Conservation (phyloP, 2,329 filamentous ascomycete species). For the Myriosclerotinia duriaeana region DNA sequence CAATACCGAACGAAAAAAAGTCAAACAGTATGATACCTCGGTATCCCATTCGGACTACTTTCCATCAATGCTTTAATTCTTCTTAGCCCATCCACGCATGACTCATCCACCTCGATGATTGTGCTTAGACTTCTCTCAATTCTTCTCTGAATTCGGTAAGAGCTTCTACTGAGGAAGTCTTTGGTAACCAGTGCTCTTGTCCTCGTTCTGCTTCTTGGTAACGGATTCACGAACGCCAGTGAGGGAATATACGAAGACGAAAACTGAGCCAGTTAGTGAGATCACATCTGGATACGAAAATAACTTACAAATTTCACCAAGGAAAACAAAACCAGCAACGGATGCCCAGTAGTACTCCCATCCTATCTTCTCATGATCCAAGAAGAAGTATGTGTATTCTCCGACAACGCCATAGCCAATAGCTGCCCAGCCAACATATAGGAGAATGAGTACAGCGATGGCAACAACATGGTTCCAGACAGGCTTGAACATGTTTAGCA, state of each 20-base stretch:
- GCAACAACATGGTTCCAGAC: slow-evolving; percentile 32
- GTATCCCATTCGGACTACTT: neutral
- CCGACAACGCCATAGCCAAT: slow-evolving; percentile 36
- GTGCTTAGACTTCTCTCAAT: neutral
- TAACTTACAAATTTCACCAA: slow-evolving; percentile 34
- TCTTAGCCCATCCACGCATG: slow-evolving; percentile 7
- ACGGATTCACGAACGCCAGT: slow-evolving; percentile 32
- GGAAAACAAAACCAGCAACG: slow-evolving; percentile 30
- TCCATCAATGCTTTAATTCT: slow-evolving; percentile 6
- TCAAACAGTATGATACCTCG: slow-evolving; percentile 5
- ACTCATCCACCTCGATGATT: slow-evolving; percentile 7
- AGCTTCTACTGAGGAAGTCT: slow-evolving; percentile 32
- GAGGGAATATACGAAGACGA: slow-evolving; percentile 31
- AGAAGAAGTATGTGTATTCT: slow-evolving; percentile 38
- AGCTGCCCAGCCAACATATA: slow-evolving; percentile 39
- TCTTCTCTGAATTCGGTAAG: neutral
- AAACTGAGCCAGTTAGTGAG: slow-evolving; percentile 27
- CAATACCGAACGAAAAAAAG: slow-evolving; percentile 9
- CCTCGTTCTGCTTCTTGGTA: slow-evolving; percentile 29
- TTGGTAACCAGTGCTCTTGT: slow-evolving; percentile 31
- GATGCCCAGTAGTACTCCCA: slow-evolving; percentile 35
- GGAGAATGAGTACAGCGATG: slow-evolving; percentile 31
- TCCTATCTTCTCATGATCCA: slow-evolving; percentile 36
- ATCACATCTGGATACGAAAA: neutral
- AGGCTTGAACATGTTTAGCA: slow-evolving; percentile 32